Percentiles rank a stretch among this genome's conserved stretches.
phyloP scores from a whole-genome alignment of 73 alveolate species.

The Paramecium biaurelia region DNA sequence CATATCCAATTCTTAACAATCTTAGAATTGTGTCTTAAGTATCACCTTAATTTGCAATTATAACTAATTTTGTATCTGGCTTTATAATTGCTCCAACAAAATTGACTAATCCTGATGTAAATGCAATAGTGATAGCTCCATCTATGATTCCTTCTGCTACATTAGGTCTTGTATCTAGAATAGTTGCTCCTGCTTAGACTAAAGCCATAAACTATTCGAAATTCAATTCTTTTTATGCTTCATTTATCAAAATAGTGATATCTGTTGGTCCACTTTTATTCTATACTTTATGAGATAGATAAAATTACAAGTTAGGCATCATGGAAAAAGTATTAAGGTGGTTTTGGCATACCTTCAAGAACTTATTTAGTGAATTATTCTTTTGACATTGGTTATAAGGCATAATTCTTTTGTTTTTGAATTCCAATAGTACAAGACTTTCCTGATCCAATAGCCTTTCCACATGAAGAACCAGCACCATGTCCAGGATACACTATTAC shows the following conservation, averaged over 20 bases:
- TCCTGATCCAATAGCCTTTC: constrained; percentile 60
- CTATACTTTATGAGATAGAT: neutral
- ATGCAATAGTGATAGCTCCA: constrained; percentile 57
- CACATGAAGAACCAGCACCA: constrained; percentile 82
- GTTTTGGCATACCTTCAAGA: constrained; percentile 53
- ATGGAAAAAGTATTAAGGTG: constrained; percentile 65
- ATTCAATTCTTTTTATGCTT: constrained; percentile 52
- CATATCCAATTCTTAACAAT: constrained; percentile 68
- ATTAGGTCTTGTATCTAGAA: constrained; percentile 48
- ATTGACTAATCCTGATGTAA: constrained; percentile 55
- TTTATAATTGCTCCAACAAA: constrained; percentile 59
- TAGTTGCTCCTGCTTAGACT: constrained; percentile 23
- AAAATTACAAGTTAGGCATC: constrained; percentile 41
- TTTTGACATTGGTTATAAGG: constrained; percentile 7
- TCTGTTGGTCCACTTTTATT: constrained; percentile 32
- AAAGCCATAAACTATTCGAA: constrained; percentile 4
- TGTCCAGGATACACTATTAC: constrained; percentile 82
- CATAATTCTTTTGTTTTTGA: constrained; percentile 31
- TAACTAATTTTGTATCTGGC: constrained; percentile 47
- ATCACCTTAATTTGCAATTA: constrained; percentile 55
- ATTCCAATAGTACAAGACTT: constrained; percentile 46
- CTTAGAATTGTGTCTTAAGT: constrained; percentile 60
- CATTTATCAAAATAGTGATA: neutral
- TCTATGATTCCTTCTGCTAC: constrained; percentile 41
- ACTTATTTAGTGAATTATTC: constrained; percentile 37